These are phyloP conservation scores for Suillus hirtellus DNA, from an alignment of 768 basidiomycete genomes.

Conservation along the genomic window DNA sequence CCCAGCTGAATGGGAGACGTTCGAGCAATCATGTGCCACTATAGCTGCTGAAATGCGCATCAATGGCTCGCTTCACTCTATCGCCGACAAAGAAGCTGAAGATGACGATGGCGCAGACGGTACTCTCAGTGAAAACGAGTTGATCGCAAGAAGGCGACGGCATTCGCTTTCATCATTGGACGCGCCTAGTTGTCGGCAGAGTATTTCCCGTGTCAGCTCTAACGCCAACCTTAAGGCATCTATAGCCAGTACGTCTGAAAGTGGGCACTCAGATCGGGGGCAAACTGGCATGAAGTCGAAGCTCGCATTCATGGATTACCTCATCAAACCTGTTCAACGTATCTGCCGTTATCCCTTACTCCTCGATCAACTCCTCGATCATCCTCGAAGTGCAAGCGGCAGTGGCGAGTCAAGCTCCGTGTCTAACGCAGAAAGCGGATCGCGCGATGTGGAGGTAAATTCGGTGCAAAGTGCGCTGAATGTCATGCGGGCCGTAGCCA, in stretches of 20 bases:
- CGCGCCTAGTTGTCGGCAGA: slow-evolving; percentile 38
- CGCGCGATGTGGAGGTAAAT: slow-evolving; percentile 10
- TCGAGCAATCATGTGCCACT: slow-evolving; percentile 74
- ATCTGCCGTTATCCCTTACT: slow-evolving; percentile 95
- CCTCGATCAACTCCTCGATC: slow-evolving; percentile 62
- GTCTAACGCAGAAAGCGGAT: background rate
- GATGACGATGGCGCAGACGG: slow-evolving; percentile 11
- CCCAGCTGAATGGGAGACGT: slow-evolving; percentile 77
- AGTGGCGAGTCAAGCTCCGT: slow-evolving; percentile 5
- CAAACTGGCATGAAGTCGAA: slow-evolving; percentile 35
- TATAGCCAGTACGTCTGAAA: slow-evolving; percentile 29
- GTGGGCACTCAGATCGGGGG: slow-evolving; percentile 32
- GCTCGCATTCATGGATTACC: slow-evolving; percentile 77
- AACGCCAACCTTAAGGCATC: slow-evolving; percentile 34
- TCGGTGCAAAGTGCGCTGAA: slow-evolving; percentile 48
- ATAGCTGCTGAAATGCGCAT: slow-evolving; percentile 43
- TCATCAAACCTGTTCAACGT: slow-evolving; percentile 96
- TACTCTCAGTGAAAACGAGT: slow-evolving; percentile 13
- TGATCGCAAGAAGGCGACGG: slow-evolving; percentile 39
- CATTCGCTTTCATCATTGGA: slow-evolving; percentile 57
- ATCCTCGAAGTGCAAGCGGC: slow-evolving; percentile 6
- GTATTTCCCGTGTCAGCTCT: slow-evolving; percentile 36
- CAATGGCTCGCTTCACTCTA: slow-evolving; percentile 20
- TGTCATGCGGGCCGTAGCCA: slow-evolving; percentile 76
- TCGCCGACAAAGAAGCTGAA: slow-evolving; percentile 14